Conservation (phyloP, 805 yeast species). For the Candida easanensis region DNA sequence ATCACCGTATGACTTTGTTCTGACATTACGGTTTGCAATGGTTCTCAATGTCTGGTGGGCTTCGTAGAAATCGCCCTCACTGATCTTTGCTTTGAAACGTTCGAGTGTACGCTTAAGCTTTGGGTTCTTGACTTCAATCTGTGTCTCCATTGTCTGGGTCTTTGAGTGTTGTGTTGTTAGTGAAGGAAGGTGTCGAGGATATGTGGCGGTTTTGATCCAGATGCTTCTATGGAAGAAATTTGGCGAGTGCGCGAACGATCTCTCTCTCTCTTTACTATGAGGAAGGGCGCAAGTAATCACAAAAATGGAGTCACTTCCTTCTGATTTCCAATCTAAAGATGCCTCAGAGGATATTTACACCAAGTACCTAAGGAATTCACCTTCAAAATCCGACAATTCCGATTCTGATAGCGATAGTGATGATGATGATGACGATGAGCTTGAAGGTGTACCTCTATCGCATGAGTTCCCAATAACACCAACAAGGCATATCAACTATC, state of each 20-base stretch:
- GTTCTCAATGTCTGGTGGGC: constrained; percentile 95
- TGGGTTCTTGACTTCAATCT: constrained; percentile 21
- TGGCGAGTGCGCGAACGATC: no score
- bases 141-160: constrained; percentile 9
- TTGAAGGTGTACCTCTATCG: constrained; percentile 33
- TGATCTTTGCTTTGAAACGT: constrained; percentile 66
- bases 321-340: neutral
- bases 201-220: neutral
- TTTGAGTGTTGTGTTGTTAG: neutral
- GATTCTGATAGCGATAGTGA: constrained; percentile 5
- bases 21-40: constrained; percentile 79
- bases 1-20: constrained; percentile 59
- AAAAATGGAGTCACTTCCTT: neutral
- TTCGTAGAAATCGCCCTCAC: constrained; percentile 79
- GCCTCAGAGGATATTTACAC: neutral
- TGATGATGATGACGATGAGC: constrained; percentile 26
- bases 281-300: no score
- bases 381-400: neutral
- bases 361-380: neutral
- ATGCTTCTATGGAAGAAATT: no score
- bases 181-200: neutral
- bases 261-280: no score
- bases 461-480: constrained; percentile 29
- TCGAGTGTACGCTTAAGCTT: constrained; percentile 59
- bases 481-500: constrained; percentile 22